phyloP scores from a whole-genome alignment of 495 filamentous ascomycete species.

The Daldinia childiae region DNA sequence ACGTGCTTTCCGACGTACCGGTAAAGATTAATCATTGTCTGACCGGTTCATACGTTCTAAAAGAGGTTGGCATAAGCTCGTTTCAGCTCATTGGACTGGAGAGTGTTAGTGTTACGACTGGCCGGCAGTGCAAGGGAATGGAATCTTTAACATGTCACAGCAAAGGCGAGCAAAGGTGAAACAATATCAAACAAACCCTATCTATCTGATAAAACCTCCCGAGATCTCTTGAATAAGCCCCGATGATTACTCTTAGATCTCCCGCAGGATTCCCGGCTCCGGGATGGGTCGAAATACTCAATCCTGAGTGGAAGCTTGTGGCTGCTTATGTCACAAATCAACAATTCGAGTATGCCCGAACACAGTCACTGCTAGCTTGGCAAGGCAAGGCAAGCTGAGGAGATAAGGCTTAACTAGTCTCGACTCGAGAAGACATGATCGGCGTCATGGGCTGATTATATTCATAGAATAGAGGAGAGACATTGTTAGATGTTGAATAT shows the following conservation, averaged over 20 bases:
- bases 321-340: conserved; percentile 3
- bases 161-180: neutral
- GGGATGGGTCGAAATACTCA: neutral
- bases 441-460: neutral
- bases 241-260: neutral
- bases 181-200: neutral
- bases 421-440: neutral
- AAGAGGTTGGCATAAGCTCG: neutral
- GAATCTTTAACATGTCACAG: neutral
- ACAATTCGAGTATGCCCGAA: neutral
- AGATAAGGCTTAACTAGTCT: neutral
- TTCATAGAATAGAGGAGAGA: neutral
- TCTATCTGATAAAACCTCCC: neutral
- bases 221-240: conserved; percentile 1
- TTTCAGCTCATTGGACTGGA: neutral
- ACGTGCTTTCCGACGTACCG: neutral
- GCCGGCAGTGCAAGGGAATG: neutral
- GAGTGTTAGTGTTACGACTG: neutral
- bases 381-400: neutral
- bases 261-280: conserved; percentile 5
- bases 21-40: neutral
- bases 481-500: neutral
- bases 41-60: neutral
- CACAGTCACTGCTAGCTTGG: neutral
- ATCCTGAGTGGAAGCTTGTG: neutral